These are phyloP conservation scores for Mikania micrantha DNA, from an alignment of 129 eudicot species.

Conservation along the genomic window DNA sequence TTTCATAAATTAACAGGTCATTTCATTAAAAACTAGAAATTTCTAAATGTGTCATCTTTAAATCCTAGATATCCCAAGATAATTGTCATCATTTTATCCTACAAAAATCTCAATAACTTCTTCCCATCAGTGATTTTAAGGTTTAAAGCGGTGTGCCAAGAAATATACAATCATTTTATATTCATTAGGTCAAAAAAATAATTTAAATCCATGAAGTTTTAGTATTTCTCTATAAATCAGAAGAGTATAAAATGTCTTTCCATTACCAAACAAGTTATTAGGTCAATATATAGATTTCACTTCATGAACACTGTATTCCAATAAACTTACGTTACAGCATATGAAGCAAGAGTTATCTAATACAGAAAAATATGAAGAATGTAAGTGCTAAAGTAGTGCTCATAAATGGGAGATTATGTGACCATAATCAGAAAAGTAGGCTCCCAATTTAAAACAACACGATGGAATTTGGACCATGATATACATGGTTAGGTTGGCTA, in stretches of 20 bases:
- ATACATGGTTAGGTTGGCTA: neutral
- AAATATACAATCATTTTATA: neutral
- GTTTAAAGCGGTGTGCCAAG: neutral
- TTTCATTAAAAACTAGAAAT: neutral
- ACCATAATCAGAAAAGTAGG: neutral
- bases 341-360: neutral
- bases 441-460: neutral
- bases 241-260: neutral
- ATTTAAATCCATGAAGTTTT: neutral
- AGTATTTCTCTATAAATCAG: neutral
- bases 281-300: neutral
- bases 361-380: neutral
- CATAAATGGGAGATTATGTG: neutral
- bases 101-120: neutral
- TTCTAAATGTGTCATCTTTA: neutral
- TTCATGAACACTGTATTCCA: neutral
- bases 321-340: neutral
- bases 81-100: neutral
- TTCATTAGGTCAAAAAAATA: neutral
- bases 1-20: neutral
- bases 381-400: neutral
- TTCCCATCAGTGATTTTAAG: neutral
- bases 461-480: neutral
- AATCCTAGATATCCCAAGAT: neutral
- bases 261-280: neutral